Base-by-base conservation (phyloP, 2,329 filamentous ascomycete species). In the Fusarium bulbicola region DNA sequence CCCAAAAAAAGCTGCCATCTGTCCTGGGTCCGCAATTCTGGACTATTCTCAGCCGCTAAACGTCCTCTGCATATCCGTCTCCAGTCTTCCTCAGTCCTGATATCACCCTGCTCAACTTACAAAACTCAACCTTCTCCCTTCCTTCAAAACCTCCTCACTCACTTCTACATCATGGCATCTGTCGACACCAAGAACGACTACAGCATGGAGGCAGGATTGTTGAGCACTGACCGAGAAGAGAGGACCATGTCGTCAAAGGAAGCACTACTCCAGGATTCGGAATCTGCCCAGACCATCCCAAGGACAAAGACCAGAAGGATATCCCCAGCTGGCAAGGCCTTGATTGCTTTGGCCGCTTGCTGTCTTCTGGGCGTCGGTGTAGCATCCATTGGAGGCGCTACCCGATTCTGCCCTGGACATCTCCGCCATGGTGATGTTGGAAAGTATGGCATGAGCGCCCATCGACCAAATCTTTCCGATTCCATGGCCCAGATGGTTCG, bases 401-500 rank as follows among this genome's bases (percentile, higher is more conserved):
- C 69, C 28, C 65, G 72, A n/a, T 58, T 76, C 45, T 78, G 76
- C 50, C 76, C 76, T 40, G 75, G 76, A 21, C 76, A 78, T 52
- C 67, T 78, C 11, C 75, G 74, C 20, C 75, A 78, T 65, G 64
- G 63, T n/a, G 67, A 72, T 28, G 28, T 66, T 32, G 68, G 68
- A 49, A 76, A 77, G 63, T 70, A 76, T 52, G 73, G 66, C 54
- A 68, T 77, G 63, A 74, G 52, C 49, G 59, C 71, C 39, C 73
- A 77, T 66, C 72, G 58, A 56, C 72, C 73, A 65, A 75, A 77
- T 62, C 54, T 77, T 47, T 77, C 75, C 43, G 71, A 77, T 24
- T 63, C 88, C 65, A 84, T 93, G 71, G 85, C 92, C 62, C 88
- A 90, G 64, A 82, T 94, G 63, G 92, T 89, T 42, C 90, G 89